Base-by-base conservation (phyloP, 441 rosid genomes). In the Breynia disticha region DNA sequence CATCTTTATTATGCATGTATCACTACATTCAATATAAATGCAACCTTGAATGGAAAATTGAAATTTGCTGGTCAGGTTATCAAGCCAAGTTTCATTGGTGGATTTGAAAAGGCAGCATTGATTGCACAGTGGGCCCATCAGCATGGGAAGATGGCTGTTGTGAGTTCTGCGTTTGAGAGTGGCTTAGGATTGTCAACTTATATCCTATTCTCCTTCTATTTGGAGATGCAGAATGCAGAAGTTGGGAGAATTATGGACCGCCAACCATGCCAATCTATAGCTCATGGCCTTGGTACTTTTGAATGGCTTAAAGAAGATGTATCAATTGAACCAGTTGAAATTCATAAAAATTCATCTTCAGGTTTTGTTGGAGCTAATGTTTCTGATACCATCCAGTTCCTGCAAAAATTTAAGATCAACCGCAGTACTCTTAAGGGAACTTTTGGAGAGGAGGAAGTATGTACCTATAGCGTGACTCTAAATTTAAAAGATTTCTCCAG, bases 211-310 rank as follows among this genome's bases (percentile, higher is more conserved):
- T 86, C 94, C 52, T 65, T 67, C 61, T 86, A 79, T 67, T 66
- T 88, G 66, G 95, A 91, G 67, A 55, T 70, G 78, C 80, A 70
- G 67, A 79, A 82, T 69, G 74, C 73, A 19, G 73, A 72, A 17
- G 48, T 70, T 64, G 70, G 63, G 61, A 56, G 58, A 63, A 62
- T 56, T 57, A 71, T 60, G 75, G 73, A 74, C 16, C 57, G 59
- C 59, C 65, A 74, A 60, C 57, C 63, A 17, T 52, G 70, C 49
- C 67, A 79, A 62, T 47, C 74, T 50, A 63, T 86, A 49, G 91
- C 95, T 57, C 98, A 91, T 73, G 98, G 98, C 62, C 89, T 91
- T 61, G 98, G 98, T 67, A 91, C 98, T 43, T 91, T 79, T 53
- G 62, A 55, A 61, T 91, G 97, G 98, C 88, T 91, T 66, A 67